Evolutionary conservation across 1,139 yeast species (phyloP), one percentile per base, ranked within the genome.

Genomic region (Kodamaea arcana): DNA sequence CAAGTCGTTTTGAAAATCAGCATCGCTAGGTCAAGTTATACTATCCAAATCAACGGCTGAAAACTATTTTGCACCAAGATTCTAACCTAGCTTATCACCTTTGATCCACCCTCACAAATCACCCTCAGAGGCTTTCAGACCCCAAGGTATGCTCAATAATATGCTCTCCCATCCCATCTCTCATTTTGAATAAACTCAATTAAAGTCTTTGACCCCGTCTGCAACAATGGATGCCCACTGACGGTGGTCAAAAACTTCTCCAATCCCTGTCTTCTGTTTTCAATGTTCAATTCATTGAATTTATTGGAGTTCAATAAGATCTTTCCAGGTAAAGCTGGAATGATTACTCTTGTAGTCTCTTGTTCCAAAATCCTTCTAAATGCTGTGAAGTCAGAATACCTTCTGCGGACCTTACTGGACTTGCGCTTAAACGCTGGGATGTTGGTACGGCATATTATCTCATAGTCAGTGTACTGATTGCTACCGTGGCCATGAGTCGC

Each of bases 151-250:
- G n/a, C n/a, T 24, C 12, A 25, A 14, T 25, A 25, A 31, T 55
- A 63, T 48, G 36, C 33, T 30, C 49, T 42, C 44, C 72, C 69
- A 40, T 82, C 88, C 95, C 95, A 86, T 34, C 68, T 71, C 7
- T 88, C 95, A 51, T 86, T 92, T 58, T 90, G 97, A 35, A 92
- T 79, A 51, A 92, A 92, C 32, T 90, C 83, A 40, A 83, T 80
- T 45, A 92, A 69, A 1, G 85, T 78, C 46, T 78, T 77, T n/a
- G 92, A 79, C 0, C 95, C 95, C 0, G 96, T 85, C 59, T 92
- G 97, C 39, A 92, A 63, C 42, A 92, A 63, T 2, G 98, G 98
- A 56, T 92, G 98, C 8, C 96, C 95, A 14, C 95, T 94, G 10
- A 92, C 95, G 18, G 77, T 70, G 37, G 75, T 74, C 29, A 92